Conservation (phyloP, 2,329 filamentous ascomycete species). For the Stachybotrys echinatus region DNA sequence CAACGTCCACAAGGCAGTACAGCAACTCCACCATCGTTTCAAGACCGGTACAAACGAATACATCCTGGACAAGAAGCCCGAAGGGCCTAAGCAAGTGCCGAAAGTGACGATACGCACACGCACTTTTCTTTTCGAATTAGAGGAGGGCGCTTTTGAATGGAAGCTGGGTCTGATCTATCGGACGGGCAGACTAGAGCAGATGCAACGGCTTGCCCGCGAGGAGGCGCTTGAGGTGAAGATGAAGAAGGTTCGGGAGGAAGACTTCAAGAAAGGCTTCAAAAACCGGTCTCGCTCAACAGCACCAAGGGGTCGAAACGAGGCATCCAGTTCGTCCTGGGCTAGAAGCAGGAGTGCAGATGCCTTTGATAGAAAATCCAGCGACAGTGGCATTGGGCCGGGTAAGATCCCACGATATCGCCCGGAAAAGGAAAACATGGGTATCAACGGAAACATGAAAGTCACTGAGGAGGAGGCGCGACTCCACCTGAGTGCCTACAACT, state of each 20-base stretch:
- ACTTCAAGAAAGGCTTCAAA: constrained; percentile 48
- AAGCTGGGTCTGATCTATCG: constrained; percentile 93
- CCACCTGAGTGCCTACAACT: constrained; percentile 73
- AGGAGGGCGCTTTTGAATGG: constrained; percentile 97
- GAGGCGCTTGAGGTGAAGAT: constrained; percentile 85
- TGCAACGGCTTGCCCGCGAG: constrained; percentile 81
- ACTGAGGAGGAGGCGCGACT: constrained; percentile 71
- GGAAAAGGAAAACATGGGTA: constrained; percentile 57
- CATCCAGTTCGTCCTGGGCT: constrained; percentile 23
- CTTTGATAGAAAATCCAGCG: constrained; percentile 22
- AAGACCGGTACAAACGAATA: constrained; percentile 84
- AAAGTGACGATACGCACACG: constrained; percentile 78
- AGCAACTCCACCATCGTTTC: constrained; percentile 92
- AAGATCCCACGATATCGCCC: constrained; percentile 69
- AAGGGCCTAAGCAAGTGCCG: constrained; percentile 80
- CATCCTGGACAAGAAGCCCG: constrained; percentile 77
- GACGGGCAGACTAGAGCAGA: constrained; percentile 81
- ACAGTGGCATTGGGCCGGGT: constrained; percentile 26
- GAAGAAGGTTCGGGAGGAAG: constrained; percentile 74
- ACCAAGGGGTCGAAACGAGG: constrained; percentile 30
- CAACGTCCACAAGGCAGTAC: constrained; percentile 79
- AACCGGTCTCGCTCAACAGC: constrained; percentile 48
- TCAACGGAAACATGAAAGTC: constrained; percentile 68
- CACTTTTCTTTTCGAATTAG: constrained; percentile 82
- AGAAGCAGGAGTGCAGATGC: constrained; percentile 54